Percentiles rank a stretch among this genome's conserved stretches.
Evolutionary conservation across 495 filamentous ascomycete genomes (phyloP).

Genomic region (Trichoderma erinaceum): DNA sequence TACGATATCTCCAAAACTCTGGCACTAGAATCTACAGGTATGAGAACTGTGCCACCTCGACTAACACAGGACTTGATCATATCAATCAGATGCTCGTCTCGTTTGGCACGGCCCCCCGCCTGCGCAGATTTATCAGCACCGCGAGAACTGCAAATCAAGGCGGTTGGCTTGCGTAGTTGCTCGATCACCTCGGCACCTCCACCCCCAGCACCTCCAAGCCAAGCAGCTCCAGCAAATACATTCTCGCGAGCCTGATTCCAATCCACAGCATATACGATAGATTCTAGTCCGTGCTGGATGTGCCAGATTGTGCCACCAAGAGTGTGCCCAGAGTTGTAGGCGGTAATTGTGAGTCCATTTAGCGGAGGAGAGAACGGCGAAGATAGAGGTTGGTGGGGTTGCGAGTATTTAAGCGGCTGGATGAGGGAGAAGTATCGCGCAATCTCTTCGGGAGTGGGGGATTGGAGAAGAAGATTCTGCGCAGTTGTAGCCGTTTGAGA

Average conservation of each 20-base stretch:
- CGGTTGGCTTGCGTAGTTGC: constrained; percentile 85
- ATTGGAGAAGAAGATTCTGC: constrained; percentile 64
- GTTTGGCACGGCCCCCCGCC: constrained; percentile 63
- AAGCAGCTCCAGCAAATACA: constrained; percentile 85
- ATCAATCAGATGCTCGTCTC: constrained; percentile 79
- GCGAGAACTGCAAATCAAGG: constrained; percentile 81
- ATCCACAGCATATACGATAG: constrained; percentile 93
- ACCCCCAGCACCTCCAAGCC: constrained; percentile 74
- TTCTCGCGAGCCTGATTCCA: constrained; percentile 96
- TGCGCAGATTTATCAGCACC: constrained; percentile 68
- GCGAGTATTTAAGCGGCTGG: constrained; percentile 91
- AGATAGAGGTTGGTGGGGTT: constrained; percentile 80
- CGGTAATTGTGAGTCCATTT: constrained; percentile 90
- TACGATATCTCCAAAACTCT: constrained; percentile 91
- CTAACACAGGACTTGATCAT: constrained; percentile 70
- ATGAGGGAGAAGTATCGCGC: constrained; percentile 88
- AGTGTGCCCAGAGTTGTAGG: constrained; percentile 93
- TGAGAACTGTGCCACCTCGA: constrained; percentile 86
- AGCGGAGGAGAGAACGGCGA: constrained; percentile 84
- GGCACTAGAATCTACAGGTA: constrained; percentile 91
- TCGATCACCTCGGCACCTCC: constrained; percentile 89
- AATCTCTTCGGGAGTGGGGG: constrained; percentile 82
- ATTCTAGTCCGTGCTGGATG: constrained; percentile 93
- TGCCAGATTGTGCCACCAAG: constrained; percentile 98
- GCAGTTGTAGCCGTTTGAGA: constrained; percentile 39